Conservation (phyloP, 2,329 filamentous ascomycete species). For the Trichoderma polysporum region DNA sequence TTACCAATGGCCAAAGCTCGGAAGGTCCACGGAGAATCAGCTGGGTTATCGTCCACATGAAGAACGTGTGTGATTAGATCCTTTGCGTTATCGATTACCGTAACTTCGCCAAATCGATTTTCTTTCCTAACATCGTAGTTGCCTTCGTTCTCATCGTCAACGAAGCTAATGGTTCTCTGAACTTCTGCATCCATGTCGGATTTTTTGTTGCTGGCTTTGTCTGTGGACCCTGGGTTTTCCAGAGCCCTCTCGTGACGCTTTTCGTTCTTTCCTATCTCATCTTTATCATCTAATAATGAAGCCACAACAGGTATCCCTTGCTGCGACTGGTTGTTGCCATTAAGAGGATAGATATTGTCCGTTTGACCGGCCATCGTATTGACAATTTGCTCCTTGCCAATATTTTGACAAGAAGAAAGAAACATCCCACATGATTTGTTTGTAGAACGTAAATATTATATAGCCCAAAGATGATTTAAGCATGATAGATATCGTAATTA, state of each 20-base stretch:
- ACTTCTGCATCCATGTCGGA: background rate
- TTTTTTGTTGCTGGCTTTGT: background rate
- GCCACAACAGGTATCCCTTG: too few species aligned
- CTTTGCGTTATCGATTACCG: constrained; percentile 20
- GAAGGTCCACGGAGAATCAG: constrained; percentile 28
- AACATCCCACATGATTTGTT: background rate
- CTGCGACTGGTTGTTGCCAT: too few species aligned
- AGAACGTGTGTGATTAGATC: constrained; percentile 29
- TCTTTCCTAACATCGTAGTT: background rate
- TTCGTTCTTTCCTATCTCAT: background rate
- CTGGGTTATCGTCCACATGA: constrained; percentile 28
- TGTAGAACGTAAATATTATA: background rate
- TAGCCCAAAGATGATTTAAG: background rate
- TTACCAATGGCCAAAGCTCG: constrained; percentile 27
- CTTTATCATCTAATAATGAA: background rate
- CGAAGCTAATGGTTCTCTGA: background rate
- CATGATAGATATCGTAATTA: background rate
- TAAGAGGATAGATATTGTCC: background rate
- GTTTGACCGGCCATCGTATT: background rate
- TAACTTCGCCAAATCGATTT: background rate
- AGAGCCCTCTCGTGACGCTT: background rate
- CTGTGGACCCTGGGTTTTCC: background rate
- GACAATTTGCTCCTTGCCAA: background rate
- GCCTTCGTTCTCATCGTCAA: background rate
- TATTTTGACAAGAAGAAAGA: background rate